Percentiles rank a stretch among this genome's conserved stretches.
These are phyloP conservation scores for Rosa multiflora DNA, from an alignment of 306 rosid species.

Conservation along the genomic window DNA sequence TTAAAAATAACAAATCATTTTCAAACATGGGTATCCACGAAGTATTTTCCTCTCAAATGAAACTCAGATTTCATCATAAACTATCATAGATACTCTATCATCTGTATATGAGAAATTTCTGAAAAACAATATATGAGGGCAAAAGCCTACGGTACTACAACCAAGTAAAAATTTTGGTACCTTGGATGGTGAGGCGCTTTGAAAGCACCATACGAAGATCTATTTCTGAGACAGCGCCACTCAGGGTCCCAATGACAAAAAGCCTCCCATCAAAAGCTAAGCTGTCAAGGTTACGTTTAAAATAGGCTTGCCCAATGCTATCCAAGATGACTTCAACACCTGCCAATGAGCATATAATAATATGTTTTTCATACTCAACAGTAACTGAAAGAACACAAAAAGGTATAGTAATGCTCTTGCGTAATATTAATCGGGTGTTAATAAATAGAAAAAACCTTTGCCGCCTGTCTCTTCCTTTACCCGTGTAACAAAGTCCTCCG, in stretches of 20 bases:
- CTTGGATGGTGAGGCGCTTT: conserved; percentile 92
- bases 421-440: not conserved
- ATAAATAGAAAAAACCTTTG: conserved; percentile 52
- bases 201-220: conserved; percentile 56
- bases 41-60: not conserved
- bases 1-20: not conserved
- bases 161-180: conserved; percentile 34
- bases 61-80: not conserved
- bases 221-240: conserved; percentile 59
- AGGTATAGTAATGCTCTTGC: conserved; percentile 3
- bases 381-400: conserved; percentile 2
- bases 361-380: not conserved
- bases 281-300: conserved; percentile 69
- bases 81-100: not conserved
- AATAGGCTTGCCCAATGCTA: conserved; percentile 79
- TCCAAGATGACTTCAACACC: conserved; percentile 98
- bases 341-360: conserved; percentile 29
- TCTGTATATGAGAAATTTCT: not conserved
- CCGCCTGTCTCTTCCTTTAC: conserved; percentile 93
- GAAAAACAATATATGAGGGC: not conserved
- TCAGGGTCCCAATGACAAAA: conserved; percentile 68
- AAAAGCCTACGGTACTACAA: conserved; percentile 8
- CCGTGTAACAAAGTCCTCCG: conserved; percentile 78
- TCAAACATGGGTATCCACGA: not conserved
- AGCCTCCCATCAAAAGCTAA: conserved; percentile 85